Evolutionary conservation across 495 filamentous ascomycete genomes (phyloP), one percentile per base, ranked within the genome.

Genomic region (Parathielavia appendiculata): DNA sequence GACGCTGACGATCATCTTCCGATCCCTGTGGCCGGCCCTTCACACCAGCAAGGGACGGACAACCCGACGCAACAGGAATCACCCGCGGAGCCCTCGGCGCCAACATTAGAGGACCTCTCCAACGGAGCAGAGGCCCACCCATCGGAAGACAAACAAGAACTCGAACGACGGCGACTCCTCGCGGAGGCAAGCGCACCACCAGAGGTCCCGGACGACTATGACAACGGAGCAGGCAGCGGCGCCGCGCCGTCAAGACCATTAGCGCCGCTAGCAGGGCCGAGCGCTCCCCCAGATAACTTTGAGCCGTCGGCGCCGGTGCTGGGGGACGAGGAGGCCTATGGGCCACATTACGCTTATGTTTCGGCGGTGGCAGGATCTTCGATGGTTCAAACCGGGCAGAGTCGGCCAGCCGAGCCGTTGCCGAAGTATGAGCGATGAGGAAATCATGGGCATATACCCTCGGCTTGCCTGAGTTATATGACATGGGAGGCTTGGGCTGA

Each of bases 111-210:
- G 11, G 79, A 81, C 35, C 61, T 82, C 7, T 66, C 75, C 8
- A 63, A 71, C 23, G 62, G 55, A 40, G 23, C 70, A 61, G 45
- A 73, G 59, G 30, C 72, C 57, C 51, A 75, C 71, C 57, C 61
- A 19, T 72, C 71, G n/a, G 89, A 91, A 22, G 92, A 96, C 66
- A 96, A 96, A 68, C 84, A 87, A 63, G 92, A 96, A 64, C 77
- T 90, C 20, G 89, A 96, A 66, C 82, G 89, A 7, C 83, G 79
- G 48, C 79, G 89, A 56, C 71, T 96, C 5, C 73, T 92, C 48
- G 79, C 80, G 58, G 84, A 90, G 63, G 83, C 83, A 0, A 92
- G 87, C 66, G 82, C 87, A 4, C 91, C 91, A 11, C 68, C 77
- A 14, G 72, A 77, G 23, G 74, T 79, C 46, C 73, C 75, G 0